Conservation (phyloP, 257 asterid species). For the Nyctanthes arbortristis region DNA sequence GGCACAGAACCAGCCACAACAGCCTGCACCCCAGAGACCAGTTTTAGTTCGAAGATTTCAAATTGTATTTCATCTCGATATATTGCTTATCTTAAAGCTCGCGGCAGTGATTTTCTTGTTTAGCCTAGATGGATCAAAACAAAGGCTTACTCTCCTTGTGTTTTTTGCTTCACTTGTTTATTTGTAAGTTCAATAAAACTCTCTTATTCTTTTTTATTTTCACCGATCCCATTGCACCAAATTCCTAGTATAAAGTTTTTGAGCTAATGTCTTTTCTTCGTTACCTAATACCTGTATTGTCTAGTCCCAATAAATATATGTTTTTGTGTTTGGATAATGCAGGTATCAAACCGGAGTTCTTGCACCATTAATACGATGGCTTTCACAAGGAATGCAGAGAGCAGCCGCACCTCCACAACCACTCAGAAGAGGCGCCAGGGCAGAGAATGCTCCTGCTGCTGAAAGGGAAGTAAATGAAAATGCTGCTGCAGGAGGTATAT, state of each 20-base stretch:
- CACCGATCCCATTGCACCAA: neutral
- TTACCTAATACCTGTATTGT: neutral
- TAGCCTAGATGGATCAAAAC: constrained; percentile 94
- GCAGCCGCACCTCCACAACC: constrained; percentile 83
- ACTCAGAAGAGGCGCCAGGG: constrained; percentile 68
- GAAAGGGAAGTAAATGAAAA: constrained; percentile 68
- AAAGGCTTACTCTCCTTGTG: constrained; percentile 79
- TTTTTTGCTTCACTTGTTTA: constrained; percentile 77
- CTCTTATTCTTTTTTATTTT: neutral
- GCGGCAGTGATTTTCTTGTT: constrained; percentile 89
- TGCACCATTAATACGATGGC: constrained; percentile 88
- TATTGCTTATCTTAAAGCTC: constrained; percentile 81
- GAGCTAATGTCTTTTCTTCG: constrained; percentile 10
- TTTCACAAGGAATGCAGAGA: constrained; percentile 91
- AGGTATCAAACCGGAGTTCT: constrained; percentile 98
- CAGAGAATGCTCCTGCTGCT: constrained; percentile 58
- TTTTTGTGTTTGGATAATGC: constrained; percentile 32
- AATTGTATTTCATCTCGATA: constrained; percentile 82
- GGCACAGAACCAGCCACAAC: constrained; percentile 52
- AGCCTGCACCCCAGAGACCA: constrained; percentile 71
- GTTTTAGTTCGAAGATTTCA: constrained; percentile 79
- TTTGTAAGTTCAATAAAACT: constrained; percentile 58
- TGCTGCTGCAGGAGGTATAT: constrained; percentile 60
- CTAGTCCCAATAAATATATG: neutral
- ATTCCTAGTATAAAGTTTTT: neutral